Conservation (phyloP, 2,329 filamentous ascomycete species). For the Arachnomyces sp. region DNA sequence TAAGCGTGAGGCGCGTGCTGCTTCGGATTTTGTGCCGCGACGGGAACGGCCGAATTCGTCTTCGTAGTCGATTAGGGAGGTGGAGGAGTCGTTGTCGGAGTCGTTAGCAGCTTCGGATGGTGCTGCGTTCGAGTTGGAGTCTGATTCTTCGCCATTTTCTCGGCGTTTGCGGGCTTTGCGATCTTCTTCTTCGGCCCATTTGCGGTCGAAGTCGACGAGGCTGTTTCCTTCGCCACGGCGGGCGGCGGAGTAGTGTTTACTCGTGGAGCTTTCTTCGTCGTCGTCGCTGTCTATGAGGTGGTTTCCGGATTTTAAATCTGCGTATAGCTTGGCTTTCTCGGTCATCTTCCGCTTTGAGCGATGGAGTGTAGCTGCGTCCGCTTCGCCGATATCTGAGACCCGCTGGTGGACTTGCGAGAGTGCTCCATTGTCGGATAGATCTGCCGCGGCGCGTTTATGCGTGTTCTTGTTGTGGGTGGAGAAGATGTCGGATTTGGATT, state of each 20-base stretch:
- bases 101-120: constrained; percentile 29
- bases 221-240: constrained; percentile 27
- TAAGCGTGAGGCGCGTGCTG: constrained; percentile 46
- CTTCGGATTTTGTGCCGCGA: constrained; percentile 61
- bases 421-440: constrained; percentile 45
- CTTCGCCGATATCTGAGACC: constrained; percentile 50
- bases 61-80: constrained; percentile 71
- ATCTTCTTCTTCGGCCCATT: constrained; percentile 69
- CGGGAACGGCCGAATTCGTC: constrained; percentile 89
- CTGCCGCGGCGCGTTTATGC: constrained; percentile 54
- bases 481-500: constrained; percentile 61
- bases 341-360: constrained; percentile 75
- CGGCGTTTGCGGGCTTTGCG: constrained; percentile 21
- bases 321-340: constrained; percentile 81
- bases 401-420: constrained; percentile 55
- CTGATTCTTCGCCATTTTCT: constrained; percentile 25
- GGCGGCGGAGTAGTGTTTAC: constrained; percentile 8
- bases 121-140: constrained; percentile 32
- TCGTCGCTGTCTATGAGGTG: constrained; percentile 47
- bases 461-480: constrained; percentile 54
- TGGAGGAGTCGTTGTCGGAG: constrained; percentile 34
- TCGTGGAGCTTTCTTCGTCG: constrained; percentile 21
- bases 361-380: constrained; percentile 51
- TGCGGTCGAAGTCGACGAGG: constrained; percentile 88
- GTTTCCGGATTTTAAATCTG: constrained; percentile 84